Base-by-base conservation (phyloP, 805 yeast species). In the Hanseniaspora thailandica region DNA sequence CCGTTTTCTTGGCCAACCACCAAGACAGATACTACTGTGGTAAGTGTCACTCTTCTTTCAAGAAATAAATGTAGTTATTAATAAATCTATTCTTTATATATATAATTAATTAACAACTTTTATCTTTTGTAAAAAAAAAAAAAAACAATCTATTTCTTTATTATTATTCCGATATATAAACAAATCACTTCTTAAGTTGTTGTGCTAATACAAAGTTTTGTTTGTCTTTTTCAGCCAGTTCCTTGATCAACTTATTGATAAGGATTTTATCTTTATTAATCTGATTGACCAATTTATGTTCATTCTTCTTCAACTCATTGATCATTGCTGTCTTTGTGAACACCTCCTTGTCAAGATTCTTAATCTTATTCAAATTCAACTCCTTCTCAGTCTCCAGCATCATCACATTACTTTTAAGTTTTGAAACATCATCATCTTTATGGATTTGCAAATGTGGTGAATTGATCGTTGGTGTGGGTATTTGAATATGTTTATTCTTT, bases 1-100 rank as follows among this genome's bases (percentile, higher is more conserved):
- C 97, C 85, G 84, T 86, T 75, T 90, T 90, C 93, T 88, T 93
- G 96, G 98, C 97, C 68, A 84, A 89, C 88, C 89, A 86, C 90
- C 76, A 79, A 73, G 89, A 84, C 84, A 89, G 98, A 82, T 95
- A 85, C 77, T 93, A 93, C 97, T 93, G 98, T 79, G 98, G 98
- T 80, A 88, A 86, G 81, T 93, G 98, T 81, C 97, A 89, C 84
- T 78, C 84, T 69, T 89, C 96, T 74, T 84, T 82, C 78, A 84
- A 28, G 17, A 47, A 53, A 47, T 47, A 53, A 41, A 34, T 53
- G n/a, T n/a, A n/a, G n/a, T 45, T 17, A 26, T 10, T 7, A 22
- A 31, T 31, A 7, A 33, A 45, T 20, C 10, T 5, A 10, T 33
- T 19, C 19, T 45, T 31, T 45, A 31, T 46, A 34, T 46, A 45